Evolutionary conservation across 2,329 filamentous ascomycete genomes (phyloP).

Genomic region (Exophiala mesophila): DNA sequence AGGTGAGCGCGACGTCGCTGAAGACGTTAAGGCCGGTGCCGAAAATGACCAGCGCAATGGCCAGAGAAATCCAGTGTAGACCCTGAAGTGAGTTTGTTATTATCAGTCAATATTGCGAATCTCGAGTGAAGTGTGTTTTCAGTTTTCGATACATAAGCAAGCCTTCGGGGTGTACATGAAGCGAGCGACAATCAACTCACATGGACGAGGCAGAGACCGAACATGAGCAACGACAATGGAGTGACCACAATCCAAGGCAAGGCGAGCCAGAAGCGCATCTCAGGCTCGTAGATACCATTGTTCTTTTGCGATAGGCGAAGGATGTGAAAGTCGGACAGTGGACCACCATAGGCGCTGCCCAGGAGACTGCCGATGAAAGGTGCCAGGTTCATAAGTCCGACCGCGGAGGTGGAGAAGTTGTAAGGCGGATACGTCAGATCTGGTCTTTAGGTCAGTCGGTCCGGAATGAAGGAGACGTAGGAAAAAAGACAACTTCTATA

Average conservation of each 20-base stretch:
- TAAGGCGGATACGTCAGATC: conserved; percentile 35
- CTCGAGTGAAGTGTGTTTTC: too few relatives aligned
- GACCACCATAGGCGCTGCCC: conserved; percentile 37
- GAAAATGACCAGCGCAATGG: not conserved
- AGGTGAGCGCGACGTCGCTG: not conserved
- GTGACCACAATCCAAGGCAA: conserved; percentile 25
- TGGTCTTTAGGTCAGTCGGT: too few relatives aligned
- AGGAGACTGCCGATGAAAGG: conserved; percentile 38
- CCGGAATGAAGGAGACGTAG: too few relatives aligned
- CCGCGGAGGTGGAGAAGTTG: conserved; percentile 28
- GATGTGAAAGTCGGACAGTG: conserved; percentile 36
- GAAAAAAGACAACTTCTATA: too few relatives aligned
- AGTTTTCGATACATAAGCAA: too few relatives aligned
- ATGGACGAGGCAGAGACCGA: conserved; percentile 33
- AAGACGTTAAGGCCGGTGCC: not conserved
- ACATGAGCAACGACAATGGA: conserved; percentile 36
- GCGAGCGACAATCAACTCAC: too few relatives aligned
- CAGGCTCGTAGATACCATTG: conserved; percentile 45
- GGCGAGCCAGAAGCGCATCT: conserved; percentile 42
- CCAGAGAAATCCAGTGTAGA: not conserved
- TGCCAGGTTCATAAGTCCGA: conserved; percentile 31
- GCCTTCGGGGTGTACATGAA: not conserved
- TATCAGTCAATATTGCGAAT: too few relatives aligned
- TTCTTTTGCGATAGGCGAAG: conserved; percentile 40
- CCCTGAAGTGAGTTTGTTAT: too few relatives aligned